These are phyloP conservation scores for Colletotrichum australisinense DNA, from an alignment of 2,329 filamentous ascomycete species.

Conservation along the genomic window DNA sequence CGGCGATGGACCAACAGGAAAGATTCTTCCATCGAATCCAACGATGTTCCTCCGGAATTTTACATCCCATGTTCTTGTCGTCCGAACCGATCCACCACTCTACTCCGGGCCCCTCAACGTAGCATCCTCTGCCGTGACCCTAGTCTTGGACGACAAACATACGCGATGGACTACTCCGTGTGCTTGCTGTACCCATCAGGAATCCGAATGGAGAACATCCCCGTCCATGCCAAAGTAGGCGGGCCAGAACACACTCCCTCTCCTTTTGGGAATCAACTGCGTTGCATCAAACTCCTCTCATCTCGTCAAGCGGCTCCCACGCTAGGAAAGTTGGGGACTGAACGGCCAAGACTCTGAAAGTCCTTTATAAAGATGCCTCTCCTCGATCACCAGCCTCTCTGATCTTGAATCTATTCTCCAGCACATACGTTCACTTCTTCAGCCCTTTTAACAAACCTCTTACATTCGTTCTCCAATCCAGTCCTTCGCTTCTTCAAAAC, in stretches of 20 bases:
- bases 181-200: not conserved
- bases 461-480: conserved; percentile 6
- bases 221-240: not conserved
- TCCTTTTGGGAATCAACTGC: not conserved
- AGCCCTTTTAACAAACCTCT: not conserved
- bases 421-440: conserved; percentile 10
- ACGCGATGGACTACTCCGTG: not conserved
- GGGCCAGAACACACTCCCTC: conserved; percentile 2
- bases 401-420: not conserved
- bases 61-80: not conserved
- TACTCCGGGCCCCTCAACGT: not conserved
- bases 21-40: conserved; percentile 10
- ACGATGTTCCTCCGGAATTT: not conserved
- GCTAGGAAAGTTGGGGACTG: not conserved
- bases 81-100: not conserved
- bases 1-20: not conserved
- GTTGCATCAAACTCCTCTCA: conserved; percentile 17
- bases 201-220: conserved; percentile 3
- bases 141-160: not conserved
- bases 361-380: not conserved
- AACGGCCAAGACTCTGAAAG: not conserved
- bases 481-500: not conserved
- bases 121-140: conserved; percentile 2
- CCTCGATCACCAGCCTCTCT: not conserved
- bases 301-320: not conserved